phyloP scores from a whole-genome alignment of 345 rosid genomes.

The Triadica sebifera region DNA sequence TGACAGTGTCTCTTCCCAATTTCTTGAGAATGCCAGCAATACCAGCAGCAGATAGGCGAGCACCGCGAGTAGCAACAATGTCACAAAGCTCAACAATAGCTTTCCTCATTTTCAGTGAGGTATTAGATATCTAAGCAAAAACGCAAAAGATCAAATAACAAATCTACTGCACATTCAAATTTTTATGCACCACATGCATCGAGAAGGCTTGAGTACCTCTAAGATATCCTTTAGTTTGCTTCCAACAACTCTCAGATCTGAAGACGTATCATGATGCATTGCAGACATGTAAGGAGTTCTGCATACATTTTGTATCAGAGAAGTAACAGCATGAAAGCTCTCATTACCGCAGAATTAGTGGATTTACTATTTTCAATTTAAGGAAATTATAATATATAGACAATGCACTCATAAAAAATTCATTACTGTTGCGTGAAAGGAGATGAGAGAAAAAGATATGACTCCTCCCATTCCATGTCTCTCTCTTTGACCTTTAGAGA shows the following conservation, averaged over 20 bases:
- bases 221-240: slow-evolving; percentile 57
- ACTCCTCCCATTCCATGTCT: not conserved
- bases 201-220: slow-evolving; percentile 43
- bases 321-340: slow-evolving; percentile 5
- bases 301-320: slow-evolving; percentile 22
- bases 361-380: not conserved
- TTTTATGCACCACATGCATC: not conserved
- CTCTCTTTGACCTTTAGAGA: not conserved
- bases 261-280: slow-evolving; percentile 70
- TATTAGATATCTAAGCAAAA: slow-evolving; percentile 50
- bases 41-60: slow-evolving; percentile 77
- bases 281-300: slow-evolving; percentile 82
- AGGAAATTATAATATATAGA: not conserved
- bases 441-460: not conserved
- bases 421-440: not conserved
- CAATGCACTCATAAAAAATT: not conserved
- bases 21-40: slow-evolving; percentile 69
- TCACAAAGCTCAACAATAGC: slow-evolving; percentile 54
- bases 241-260: slow-evolving; percentile 63
- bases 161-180: not conserved
- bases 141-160: not conserved
- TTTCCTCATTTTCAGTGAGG: slow-evolving; percentile 63
- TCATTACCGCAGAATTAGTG: not conserved
- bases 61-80: slow-evolving; percentile 65
- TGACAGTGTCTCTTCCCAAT: slow-evolving; percentile 51